A percentile compares a stretch with the other conserved stretches of the same genome.
Evolutionary conservation across 495 filamentous ascomycete species (phyloP).

Genomic region (Antarctomyces pellizariae): DNA sequence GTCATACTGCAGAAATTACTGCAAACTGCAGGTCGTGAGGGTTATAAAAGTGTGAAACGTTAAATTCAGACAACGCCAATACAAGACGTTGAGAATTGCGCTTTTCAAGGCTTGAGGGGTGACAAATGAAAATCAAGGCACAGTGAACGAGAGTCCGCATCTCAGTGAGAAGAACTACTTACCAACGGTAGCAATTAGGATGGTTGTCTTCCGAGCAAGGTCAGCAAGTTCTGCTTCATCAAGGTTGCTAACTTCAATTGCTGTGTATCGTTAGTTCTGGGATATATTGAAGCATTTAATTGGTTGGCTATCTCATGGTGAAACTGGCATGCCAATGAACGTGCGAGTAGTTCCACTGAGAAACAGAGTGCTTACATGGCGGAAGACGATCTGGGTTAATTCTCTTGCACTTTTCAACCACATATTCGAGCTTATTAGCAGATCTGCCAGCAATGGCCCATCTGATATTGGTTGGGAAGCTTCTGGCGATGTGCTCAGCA

Average conservation of each 20-base stretch:
- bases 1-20: too few species aligned
- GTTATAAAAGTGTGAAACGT: too few species aligned
- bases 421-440: constrained; percentile 37
- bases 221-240: constrained; percentile 33
- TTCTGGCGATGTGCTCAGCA: constrained; percentile 50
- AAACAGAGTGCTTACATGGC: constrained; percentile 26
- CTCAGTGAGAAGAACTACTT: too few species aligned
- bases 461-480: constrained; percentile 55
- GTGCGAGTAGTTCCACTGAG: constrained; percentile 1
- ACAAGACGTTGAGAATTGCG: too few species aligned
- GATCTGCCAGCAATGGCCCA: constrained; percentile 86
- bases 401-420: constrained; percentile 38
- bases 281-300: background rate
- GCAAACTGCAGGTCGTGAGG: too few species aligned
- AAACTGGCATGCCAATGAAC: too few species aligned
- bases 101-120: too few species aligned
- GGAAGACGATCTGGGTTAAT: constrained; percentile 46
- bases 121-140: too few species aligned
- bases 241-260: constrained; percentile 40
- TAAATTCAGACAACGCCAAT: too few species aligned
- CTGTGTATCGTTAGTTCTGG: constrained; percentile 14
- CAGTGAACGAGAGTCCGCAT: too few species aligned
- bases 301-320: background rate
- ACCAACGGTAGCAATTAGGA: constrained; percentile 66
- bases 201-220: constrained; percentile 48